Percentiles rank a stretch among this genome's conserved stretches.
Evolutionary conservation across 768 basidiomycete genomes (phyloP).

Genomic region (Favolaschia claudopus): DNA sequence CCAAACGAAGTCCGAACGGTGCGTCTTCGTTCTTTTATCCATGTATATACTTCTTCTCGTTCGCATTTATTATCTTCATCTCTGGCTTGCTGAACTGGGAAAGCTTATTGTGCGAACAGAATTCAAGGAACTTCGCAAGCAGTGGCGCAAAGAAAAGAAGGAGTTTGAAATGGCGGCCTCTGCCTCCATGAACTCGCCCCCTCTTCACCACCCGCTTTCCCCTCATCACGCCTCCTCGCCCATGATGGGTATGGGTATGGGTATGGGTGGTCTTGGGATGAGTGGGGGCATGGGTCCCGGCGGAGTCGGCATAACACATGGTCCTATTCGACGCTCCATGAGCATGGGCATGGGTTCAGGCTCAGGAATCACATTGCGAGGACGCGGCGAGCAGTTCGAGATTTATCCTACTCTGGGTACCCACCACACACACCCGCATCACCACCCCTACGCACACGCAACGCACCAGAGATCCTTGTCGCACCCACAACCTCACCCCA

Average conservation of each 20-base stretch:
- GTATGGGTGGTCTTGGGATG: too few species aligned
- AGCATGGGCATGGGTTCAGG: slow-evolving; percentile 20
- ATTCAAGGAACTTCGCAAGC: slow-evolving; percentile 97
- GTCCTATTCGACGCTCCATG: slow-evolving; percentile 27
- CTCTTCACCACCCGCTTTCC: slow-evolving; percentile 3
- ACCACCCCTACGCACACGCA: slow-evolving; percentile 1
- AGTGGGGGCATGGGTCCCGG: too few species aligned
- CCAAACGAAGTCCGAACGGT: slow-evolving; percentile 91
- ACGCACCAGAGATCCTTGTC: too few species aligned
- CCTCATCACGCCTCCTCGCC: too few species aligned
- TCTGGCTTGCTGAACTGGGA: too few species aligned
- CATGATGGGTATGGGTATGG: too few species aligned
- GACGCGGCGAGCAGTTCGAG: too few species aligned
- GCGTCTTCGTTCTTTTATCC: too few species aligned
- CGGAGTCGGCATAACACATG: too few species aligned
- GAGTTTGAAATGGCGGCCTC: slow-evolving; percentile 49
- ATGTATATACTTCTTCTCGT: slow-evolving; percentile 19
- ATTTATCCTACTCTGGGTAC: too few species aligned
- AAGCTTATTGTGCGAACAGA: slow-evolving; percentile 62
- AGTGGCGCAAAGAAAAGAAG: slow-evolving; percentile 95
- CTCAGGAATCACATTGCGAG: too few species aligned
- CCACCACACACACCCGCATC: neutral
- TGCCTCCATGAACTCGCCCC: neutral
- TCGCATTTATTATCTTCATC: slow-evolving; percentile 12
- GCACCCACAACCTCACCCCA: too few species aligned